phyloP scores from a whole-genome alignment of 2,329 filamentous ascomycete species.

The Pseudogymnoascus destructans region DNA sequence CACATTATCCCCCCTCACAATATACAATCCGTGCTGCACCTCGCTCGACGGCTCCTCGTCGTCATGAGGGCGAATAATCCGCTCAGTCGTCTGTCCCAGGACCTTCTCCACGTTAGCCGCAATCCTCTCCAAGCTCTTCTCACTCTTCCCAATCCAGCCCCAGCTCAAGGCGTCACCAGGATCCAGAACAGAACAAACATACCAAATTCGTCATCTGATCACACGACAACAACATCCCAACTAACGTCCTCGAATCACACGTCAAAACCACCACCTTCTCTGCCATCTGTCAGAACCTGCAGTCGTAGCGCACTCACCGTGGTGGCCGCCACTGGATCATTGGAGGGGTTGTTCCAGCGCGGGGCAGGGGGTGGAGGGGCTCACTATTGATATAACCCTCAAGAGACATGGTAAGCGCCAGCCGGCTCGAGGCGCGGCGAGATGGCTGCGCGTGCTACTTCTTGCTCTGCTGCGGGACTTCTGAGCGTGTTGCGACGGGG shows the following conservation, averaged over 20 bases:
- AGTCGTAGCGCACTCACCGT: conserved; percentile 23
- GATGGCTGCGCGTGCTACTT: conserved; percentile 16
- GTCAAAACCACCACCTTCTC: conserved; percentile 90
- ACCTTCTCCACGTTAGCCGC: conserved; percentile 37
- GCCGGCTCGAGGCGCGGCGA: conserved; percentile 15
- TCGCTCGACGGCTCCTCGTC: conserved; percentile 70
- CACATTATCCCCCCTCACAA: conserved; percentile 90
- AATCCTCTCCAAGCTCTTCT: not conserved
- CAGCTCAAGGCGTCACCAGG: not conserved
- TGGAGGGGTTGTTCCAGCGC: not conserved
- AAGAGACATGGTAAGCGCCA: conserved; percentile 34
- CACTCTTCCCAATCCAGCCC: not conserved
- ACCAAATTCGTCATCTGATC: conserved; percentile 87
- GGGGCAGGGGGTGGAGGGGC: conserved; percentile 17
- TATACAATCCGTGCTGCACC: conserved; percentile 74
- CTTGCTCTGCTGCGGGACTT: not conserved
- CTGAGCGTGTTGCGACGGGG: not conserved
- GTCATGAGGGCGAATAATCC: conserved; percentile 76
- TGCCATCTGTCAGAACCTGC: conserved; percentile 32
- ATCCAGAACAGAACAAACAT: conserved; percentile 19
- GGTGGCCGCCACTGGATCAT: conserved; percentile 13
- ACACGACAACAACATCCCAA: conserved; percentile 71
- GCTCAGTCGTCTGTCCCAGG: conserved; percentile 69
- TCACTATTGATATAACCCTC: conserved; percentile 40
- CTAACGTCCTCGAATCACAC: conserved; percentile 75